Percentiles rank a stretch among this genome's conserved stretches.
Evolutionary conservation across 371 early-diverging fungal genomes (phyloP).

Genomic region (Encephalitozoon romaleae): DNA sequence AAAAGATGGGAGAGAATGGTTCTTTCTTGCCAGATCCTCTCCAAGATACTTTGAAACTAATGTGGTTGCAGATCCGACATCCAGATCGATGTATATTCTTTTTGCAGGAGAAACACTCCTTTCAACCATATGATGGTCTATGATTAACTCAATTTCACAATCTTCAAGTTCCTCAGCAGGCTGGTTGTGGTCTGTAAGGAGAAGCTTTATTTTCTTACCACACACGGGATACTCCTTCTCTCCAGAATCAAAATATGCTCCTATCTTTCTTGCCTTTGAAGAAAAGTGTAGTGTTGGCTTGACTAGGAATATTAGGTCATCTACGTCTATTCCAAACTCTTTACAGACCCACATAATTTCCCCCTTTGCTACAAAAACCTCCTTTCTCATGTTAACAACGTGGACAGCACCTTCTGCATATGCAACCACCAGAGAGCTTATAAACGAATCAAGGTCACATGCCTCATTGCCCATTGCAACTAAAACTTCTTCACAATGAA

Average conservation of each 20-base stretch:
- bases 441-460: constrained; percentile 60
- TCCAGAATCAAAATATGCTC: constrained; percentile 17
- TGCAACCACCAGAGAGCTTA: constrained; percentile 56
- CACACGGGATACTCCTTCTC: neutral
- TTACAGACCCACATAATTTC: constrained; percentile 51
- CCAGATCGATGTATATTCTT: constrained; percentile 46
- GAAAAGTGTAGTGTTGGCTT: constrained; percentile 23
- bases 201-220: constrained; percentile 38
- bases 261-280: constrained; percentile 12
- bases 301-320: constrained; percentile 57
- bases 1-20: neutral
- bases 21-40: constrained; percentile 26
- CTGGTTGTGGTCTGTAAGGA: constrained; percentile 49
- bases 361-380: constrained; percentile 55
- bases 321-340: constrained; percentile 36
- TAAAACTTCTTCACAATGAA: constrained; percentile 18
- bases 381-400: constrained; percentile 57
- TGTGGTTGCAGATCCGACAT: constrained; percentile 46
- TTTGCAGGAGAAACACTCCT: neutral
- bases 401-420: constrained; percentile 46
- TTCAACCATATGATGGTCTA: constrained; percentile 47
- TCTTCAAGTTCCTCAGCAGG: constrained; percentile 42
- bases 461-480: constrained; percentile 57
- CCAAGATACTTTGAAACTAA: constrained; percentile 52
- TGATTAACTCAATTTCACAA: constrained; percentile 36